Evolutionary conservation across 2,329 filamentous ascomycete species (phyloP).

Genomic region (Ceratocystis ficicola): DNA sequence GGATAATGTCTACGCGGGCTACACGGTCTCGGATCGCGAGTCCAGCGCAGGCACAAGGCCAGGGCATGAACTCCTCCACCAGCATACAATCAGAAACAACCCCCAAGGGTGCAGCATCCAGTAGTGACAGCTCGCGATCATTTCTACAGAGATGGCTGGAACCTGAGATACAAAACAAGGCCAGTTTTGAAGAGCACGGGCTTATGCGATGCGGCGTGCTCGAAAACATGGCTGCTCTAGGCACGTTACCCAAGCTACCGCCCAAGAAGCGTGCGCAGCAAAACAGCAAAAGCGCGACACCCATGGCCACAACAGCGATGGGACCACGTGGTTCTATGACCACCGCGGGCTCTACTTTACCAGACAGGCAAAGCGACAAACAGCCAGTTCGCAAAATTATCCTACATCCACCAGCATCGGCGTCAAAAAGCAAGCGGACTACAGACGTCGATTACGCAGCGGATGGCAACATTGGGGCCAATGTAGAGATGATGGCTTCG

Average conservation of each 20-base stretch:
- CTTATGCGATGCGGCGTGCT: constrained; percentile 64
- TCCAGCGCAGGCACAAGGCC: constrained; percentile 13
- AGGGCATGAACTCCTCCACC: background rate
- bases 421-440: constrained; percentile 23
- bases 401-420: constrained; percentile 32
- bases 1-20: constrained; percentile 23
- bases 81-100: constrained; percentile 29
- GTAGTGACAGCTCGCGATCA: constrained; percentile 33
- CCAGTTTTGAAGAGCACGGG: constrained; percentile 69
- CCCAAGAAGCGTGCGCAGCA: constrained; percentile 17
- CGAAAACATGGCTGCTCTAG: constrained; percentile 72
- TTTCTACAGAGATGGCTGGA: constrained; percentile 49
- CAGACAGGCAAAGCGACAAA: constrained; percentile 23
- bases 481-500: constrained; percentile 23
- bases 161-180: constrained; percentile 44
- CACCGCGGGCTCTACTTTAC: constrained; percentile 26
- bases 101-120: constrained; percentile 25
- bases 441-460: background rate
- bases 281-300: background rate
- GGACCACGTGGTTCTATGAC: background rate
- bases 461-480: constrained; percentile 22
- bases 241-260: constrained; percentile 51
- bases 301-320: background rate
- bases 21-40: constrained; percentile 19
- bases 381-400: constrained; percentile 35